phyloP scores from a whole-genome alignment of 1,139 yeast species.

The Maudiozyma humilis region DNA sequence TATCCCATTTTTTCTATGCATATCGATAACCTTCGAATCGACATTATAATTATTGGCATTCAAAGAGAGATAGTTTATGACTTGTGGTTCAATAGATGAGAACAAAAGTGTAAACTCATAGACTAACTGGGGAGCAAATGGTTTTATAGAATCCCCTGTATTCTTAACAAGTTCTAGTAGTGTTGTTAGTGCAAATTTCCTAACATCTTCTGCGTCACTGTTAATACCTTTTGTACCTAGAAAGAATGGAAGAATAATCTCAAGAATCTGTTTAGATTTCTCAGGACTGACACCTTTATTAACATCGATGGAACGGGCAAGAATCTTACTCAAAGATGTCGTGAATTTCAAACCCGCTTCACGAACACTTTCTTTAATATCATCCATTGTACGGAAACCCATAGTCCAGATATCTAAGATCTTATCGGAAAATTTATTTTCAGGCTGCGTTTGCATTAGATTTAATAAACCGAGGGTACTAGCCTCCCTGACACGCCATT shows the following conservation, averaged over 20 bases:
- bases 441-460: constrained; percentile 52
- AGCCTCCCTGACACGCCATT: constrained; percentile 93
- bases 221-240: constrained; percentile 71
- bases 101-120: constrained; percentile 63
- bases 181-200: constrained; percentile 66
- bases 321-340: constrained; percentile 52
- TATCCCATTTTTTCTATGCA: constrained; percentile 63
- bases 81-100: constrained; percentile 89
- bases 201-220: constrained; percentile 81
- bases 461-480: constrained; percentile 69
- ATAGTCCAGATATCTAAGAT: constrained; percentile 74
- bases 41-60: constrained; percentile 85
- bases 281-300: constrained; percentile 34
- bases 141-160: constrained; percentile 51
- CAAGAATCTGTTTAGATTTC: constrained; percentile 47
- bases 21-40: constrained; percentile 64
- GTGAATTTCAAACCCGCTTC: constrained; percentile 69
- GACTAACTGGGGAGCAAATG: constrained; percentile 61
- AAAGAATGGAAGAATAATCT: constrained; percentile 66
- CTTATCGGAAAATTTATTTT: constrained; percentile 44
- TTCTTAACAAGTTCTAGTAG: constrained; percentile 61
- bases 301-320: constrained; percentile 45
- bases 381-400: constrained; percentile 88
- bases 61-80: constrained; percentile 72
- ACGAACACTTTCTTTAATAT: constrained; percentile 88